These are phyloP conservation scores for Lactifluus echinatus DNA, from an alignment of 768 basidiomycete genomes.

Conservation along the genomic window DNA sequence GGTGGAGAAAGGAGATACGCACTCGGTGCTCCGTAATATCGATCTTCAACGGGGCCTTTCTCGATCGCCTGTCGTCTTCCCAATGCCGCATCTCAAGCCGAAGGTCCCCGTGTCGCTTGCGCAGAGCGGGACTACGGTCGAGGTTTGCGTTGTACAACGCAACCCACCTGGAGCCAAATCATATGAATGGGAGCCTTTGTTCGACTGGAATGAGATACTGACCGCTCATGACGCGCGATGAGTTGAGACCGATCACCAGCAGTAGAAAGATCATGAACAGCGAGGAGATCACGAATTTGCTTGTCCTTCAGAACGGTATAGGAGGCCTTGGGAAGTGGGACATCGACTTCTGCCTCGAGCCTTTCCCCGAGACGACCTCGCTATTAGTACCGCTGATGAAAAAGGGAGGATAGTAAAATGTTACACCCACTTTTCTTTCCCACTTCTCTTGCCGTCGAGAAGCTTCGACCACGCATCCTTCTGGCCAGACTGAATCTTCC, in stretches of 20 bases:
- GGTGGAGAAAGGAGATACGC: background rate
- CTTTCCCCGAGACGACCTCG: background rate
- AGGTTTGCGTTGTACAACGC: conserved; percentile 25
- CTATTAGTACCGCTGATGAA: background rate
- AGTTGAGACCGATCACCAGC: conserved; percentile 21
- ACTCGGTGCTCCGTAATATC: conserved; percentile 15
- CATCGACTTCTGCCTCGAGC: background rate
- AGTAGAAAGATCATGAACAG: conserved; percentile 19
- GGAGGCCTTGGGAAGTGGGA: conserved; percentile 22
- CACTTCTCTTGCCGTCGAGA: conserved; percentile 10
- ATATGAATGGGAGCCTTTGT: background rate
- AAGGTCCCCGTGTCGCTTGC: conserved; percentile 13
- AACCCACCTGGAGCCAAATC: conserved; percentile 19
- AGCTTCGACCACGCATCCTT: conserved; percentile 20
- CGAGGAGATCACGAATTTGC: conserved; percentile 22
- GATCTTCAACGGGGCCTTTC: conserved; percentile 11
- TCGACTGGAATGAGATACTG: background rate
- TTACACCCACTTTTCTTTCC: conserved; percentile 17
- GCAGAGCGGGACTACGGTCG: conserved; percentile 17
- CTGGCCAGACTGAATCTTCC: conserved; percentile 3
- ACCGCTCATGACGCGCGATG: conserved; percentile 23
- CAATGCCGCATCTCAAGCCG: conserved; percentile 20
- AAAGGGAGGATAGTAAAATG: background rate
- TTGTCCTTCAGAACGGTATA: conserved; percentile 23
- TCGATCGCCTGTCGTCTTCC: conserved; percentile 19